Conservation (phyloP, 2,329 filamentous ascomycete species). For the Diaporthe vaccinii region DNA sequence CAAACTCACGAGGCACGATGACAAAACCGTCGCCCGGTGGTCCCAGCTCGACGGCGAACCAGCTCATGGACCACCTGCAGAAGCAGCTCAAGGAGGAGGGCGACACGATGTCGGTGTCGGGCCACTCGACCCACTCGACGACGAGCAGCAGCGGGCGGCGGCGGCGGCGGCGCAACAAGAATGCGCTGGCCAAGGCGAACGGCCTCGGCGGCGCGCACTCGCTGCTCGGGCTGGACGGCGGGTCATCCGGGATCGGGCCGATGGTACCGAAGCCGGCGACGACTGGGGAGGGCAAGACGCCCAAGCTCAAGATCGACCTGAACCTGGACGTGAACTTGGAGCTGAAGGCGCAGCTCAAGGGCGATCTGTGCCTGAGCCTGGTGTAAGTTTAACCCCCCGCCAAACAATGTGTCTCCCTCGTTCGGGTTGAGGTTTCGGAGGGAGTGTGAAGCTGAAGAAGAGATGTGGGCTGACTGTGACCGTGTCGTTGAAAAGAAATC, state of each 20-base stretch:
- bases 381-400: slow-evolving; percentile 64
- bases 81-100: slow-evolving; percentile 27
- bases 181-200: background rate
- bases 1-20: slow-evolving; percentile 24
- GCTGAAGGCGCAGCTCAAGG: slow-evolving; percentile 83
- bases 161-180: slow-evolving; percentile 36
- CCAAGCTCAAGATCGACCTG: slow-evolving; percentile 49
- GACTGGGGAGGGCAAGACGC: slow-evolving; percentile 44
- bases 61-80: slow-evolving; percentile 26
- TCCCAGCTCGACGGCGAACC: slow-evolving; percentile 23
- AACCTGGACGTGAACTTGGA: slow-evolving; percentile 85
- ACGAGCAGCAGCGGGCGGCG: slow-evolving; percentile 34
- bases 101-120: slow-evolving; percentile 33
- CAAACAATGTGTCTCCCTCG: background rate
- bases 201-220: background rate
- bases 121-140: slow-evolving; percentile 16
- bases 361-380: slow-evolving; percentile 79
- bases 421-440: background rate
- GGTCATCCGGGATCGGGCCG: slow-evolving; percentile 6
- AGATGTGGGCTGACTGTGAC: slow-evolving; percentile 23
- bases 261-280: background rate
- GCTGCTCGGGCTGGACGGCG: background rate
- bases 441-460: background rate
- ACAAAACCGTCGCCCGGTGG: slow-evolving; percentile 12
- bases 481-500: slow-evolving; percentile 24